A percentile compares a stretch with the other conserved stretches of the same genome.
Conservation (phyloP, 1,284 basidiomycete genomes). For the Lignosus rhinocerotis region DNA sequence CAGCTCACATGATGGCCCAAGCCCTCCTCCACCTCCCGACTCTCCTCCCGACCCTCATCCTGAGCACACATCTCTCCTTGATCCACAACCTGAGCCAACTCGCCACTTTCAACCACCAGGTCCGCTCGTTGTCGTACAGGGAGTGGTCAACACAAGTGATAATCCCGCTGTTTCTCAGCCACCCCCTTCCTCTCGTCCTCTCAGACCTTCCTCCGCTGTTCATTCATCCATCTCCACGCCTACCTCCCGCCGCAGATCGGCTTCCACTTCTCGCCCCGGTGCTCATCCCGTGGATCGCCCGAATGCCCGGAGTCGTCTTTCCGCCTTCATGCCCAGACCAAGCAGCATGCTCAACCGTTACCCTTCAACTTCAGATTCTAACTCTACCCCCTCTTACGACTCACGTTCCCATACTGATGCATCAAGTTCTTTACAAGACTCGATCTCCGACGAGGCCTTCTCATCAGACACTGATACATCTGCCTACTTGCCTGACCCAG, state of each 20-base stretch:
- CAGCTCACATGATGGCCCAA: conserved; percentile 18
- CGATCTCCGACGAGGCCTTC: not conserved
- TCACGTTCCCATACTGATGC: not conserved
- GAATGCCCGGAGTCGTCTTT: conserved; percentile 25
- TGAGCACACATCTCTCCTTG: conserved; percentile 6
- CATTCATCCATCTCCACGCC: not conserved
- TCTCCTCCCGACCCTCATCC: conserved; percentile 4
- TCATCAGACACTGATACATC: not conserved
- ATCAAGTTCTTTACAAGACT: not conserved
- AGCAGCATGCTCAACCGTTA: conserved; percentile 24
- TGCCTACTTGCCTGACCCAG: conserved; percentile 3
- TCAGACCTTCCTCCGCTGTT: conserved; percentile 8
- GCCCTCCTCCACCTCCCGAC: conserved; percentile 3
- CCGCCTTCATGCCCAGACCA: conserved; percentile 29
- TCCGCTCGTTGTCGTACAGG: conserved; percentile 77
- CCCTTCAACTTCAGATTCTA: conserved; percentile 10
- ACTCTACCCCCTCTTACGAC: not conserved
- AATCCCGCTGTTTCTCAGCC: conserved; percentile 30
- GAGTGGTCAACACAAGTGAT: conserved; percentile 77
- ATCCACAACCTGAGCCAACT: conserved; percentile 18
- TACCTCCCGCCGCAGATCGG: conserved; percentile 20
- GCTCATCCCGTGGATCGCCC: conserved; percentile 20
- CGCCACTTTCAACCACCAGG: conserved; percentile 69
- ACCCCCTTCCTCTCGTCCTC: conserved; percentile 20
- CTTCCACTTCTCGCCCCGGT: conserved; percentile 15